Conservation (phyloP, 352 stramenopile species). For the Pythium monospermum region DNA sequence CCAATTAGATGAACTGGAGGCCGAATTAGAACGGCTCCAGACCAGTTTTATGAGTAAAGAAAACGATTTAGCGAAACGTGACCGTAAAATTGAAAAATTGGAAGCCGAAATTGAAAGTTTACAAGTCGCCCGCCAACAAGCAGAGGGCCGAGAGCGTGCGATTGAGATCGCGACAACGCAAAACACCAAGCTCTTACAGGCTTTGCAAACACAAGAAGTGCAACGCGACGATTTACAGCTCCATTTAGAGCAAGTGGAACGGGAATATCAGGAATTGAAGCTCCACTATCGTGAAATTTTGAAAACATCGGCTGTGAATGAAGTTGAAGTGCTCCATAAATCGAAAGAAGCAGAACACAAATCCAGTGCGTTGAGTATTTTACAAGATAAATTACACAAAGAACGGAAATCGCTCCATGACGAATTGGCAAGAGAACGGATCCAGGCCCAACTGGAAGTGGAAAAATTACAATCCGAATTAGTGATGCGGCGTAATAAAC, state of each 20-base stretch:
- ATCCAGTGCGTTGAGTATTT: constrained; percentile 19
- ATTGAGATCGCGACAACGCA: constrained; percentile 75
- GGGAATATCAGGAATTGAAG: constrained; percentile 40
- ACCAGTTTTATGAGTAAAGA: constrained; percentile 46
- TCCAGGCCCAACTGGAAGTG: constrained; percentile 53
- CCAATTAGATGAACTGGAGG: constrained; percentile 65
- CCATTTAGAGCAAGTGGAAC: constrained; percentile 21
- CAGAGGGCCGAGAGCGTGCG: constrained; percentile 52
- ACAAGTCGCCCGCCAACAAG: constrained; percentile 42
- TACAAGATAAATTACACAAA: constrained; percentile 54
- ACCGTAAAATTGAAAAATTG: constrained; percentile 54
- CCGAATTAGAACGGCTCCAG: constrained; percentile 59
- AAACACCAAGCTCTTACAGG: constrained; percentile 64
- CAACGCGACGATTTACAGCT: constrained; percentile 23
- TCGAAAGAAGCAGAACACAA: constrained; percentile 43
- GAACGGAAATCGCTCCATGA: constrained; percentile 43
- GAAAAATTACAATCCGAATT: constrained; percentile 68
- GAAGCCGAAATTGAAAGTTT: constrained; percentile 52
- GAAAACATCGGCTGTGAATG: constrained; percentile 22
- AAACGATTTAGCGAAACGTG: constrained; percentile 45
- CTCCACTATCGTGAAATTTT: constrained; percentile 26
- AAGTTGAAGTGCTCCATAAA: constrained; percentile 47
- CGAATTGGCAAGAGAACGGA: constrained; percentile 34
- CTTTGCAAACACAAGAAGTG: constrained; percentile 52
- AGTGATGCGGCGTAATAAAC: constrained; percentile 63